Percentiles rank a stretch among this genome's conserved stretches.
Conservation (phyloP, 495 filamentous ascomycete genomes). For the Talaromyces proteolyticus region DNA sequence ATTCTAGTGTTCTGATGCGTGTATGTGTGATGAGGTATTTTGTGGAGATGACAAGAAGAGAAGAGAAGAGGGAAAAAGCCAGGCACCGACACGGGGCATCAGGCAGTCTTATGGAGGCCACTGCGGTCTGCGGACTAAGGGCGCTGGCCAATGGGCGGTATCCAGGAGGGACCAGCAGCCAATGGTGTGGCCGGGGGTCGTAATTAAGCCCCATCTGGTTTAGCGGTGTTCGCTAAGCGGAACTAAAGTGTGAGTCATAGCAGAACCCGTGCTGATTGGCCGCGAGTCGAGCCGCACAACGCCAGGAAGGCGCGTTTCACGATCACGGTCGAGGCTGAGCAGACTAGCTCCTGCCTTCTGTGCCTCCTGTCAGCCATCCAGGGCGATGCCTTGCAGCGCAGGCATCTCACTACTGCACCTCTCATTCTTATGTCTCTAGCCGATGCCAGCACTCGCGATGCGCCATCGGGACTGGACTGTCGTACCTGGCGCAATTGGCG, state of each 20-base stretch:
- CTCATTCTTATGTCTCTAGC: too few species aligned
- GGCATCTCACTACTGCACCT: too few species aligned
- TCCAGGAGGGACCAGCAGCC: not conserved
- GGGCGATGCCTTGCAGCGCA: not conserved
- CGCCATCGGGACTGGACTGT: too few species aligned
- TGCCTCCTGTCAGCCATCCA: not conserved
- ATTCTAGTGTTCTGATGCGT: conserved; percentile 16
- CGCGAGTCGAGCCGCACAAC: not conserved
- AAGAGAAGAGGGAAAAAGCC: conserved; percentile 12
- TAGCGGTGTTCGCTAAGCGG: not conserved
- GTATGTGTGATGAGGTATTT: conserved; percentile 24
- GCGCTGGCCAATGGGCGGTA: not conserved
- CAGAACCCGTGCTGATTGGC: not conserved
- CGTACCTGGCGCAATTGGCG: too few species aligned
- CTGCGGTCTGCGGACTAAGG: not conserved
- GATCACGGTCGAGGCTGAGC: not conserved
- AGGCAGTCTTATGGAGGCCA: conserved; percentile 12
- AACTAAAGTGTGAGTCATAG: not conserved
- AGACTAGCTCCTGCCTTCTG: not conserved
- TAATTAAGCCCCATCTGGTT: not conserved
- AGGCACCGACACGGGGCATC: conserved; percentile 8
- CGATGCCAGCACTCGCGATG: too few species aligned
- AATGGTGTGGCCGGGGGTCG: not conserved
- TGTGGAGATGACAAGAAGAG: conserved; percentile 16
- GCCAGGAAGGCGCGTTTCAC: too few species aligned